Evolutionary conservation across 1,139 yeast species (phyloP).

Genomic region (Saccharomyces hybrid): DNA sequence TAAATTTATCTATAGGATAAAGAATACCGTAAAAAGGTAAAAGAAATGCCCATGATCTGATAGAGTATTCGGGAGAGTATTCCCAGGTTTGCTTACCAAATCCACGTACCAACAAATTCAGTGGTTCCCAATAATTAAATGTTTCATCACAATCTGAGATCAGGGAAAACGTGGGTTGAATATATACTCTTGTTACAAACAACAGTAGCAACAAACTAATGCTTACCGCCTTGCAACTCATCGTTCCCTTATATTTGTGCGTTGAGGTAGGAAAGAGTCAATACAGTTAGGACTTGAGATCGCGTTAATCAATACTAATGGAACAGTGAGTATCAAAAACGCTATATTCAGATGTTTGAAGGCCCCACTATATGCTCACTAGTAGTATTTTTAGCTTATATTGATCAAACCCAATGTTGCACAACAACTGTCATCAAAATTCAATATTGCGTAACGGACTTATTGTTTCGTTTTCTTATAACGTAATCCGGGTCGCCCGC

Average conservation of each 20-base stretch:
- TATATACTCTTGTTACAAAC: slow-evolving; percentile 17
- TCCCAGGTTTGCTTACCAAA: slow-evolving; percentile 97
- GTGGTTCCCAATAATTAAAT: slow-evolving; percentile 90
- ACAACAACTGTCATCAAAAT: neutral
- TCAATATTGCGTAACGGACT: slow-evolving; percentile 1
- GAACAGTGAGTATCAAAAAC: neutral
- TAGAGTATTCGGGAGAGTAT: slow-evolving; percentile 83
- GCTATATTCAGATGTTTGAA: neutral
- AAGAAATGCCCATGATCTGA: slow-evolving; percentile 75
- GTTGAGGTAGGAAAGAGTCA: neutral
- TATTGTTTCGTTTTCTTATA: neutral
- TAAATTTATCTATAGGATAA: slow-evolving; percentile 34
- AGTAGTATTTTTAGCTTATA: neutral
- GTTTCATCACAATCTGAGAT: slow-evolving; percentile 84
- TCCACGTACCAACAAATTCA: slow-evolving; percentile 66
- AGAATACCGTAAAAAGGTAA: slow-evolving; percentile 42
- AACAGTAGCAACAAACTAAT: slow-evolving; percentile 11
- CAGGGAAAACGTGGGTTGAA: slow-evolving; percentile 29
- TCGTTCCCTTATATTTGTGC: neutral
- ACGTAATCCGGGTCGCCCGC: neutral
- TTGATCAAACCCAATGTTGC: neutral
- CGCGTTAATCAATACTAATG: neutral
- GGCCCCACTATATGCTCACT: too few species aligned
- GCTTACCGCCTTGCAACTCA: neutral
- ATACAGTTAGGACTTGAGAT: neutral